phyloP scores from a whole-genome alignment of 768 basidiomycete genomes.

The Pleurotus eryngii region DNA sequence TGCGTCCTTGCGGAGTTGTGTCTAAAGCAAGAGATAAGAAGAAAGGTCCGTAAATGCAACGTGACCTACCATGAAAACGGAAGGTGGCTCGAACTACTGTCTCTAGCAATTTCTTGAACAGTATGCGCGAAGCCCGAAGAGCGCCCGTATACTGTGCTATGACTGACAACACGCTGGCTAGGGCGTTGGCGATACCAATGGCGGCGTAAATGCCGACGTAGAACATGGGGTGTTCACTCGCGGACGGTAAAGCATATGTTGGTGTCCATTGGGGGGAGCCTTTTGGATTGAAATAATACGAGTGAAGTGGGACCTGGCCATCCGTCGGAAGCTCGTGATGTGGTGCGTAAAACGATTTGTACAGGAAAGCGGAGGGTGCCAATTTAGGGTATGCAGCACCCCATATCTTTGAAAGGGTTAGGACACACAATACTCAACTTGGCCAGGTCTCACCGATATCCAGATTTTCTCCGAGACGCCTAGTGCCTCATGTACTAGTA shows the following conservation, averaged over 20 bases:
- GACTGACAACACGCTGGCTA: conserved; percentile 43
- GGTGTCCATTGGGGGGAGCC: conserved; percentile 17
- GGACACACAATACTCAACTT: too few species aligned
- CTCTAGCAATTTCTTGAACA: conserved; percentile 54
- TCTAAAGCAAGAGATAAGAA: conserved; percentile 21
- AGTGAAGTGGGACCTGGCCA: conserved; percentile 17
- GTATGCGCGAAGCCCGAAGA: conserved; percentile 40
- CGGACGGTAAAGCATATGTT: conserved; percentile 40
- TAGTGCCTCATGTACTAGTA: conserved; percentile 41
- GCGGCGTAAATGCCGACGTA: conserved; percentile 67
- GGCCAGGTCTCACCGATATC: conserved; percentile 52
- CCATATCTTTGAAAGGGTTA: conserved; percentile 44
- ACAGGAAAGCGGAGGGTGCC: conserved; percentile 25
- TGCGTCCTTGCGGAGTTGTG: conserved; percentile 79
- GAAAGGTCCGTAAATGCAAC: not conserved
- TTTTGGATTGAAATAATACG: conserved; percentile 20
- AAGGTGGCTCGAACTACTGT: conserved; percentile 80
- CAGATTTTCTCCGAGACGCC: conserved; percentile 64
- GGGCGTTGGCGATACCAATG: conserved; percentile 49
- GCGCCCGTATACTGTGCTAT: conserved; percentile 63
- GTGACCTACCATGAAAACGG: conserved; percentile 56
- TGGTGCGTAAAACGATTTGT: conserved; percentile 31
- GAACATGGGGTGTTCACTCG: conserved; percentile 61
- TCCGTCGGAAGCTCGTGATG: conserved; percentile 36
- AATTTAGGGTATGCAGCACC: conserved; percentile 53